Evolutionary conservation across 371 early-diverging fungal species (phyloP), one percentile per base, ranked within the genome.

Genomic region (Apophysomyces ossiformis): DNA sequence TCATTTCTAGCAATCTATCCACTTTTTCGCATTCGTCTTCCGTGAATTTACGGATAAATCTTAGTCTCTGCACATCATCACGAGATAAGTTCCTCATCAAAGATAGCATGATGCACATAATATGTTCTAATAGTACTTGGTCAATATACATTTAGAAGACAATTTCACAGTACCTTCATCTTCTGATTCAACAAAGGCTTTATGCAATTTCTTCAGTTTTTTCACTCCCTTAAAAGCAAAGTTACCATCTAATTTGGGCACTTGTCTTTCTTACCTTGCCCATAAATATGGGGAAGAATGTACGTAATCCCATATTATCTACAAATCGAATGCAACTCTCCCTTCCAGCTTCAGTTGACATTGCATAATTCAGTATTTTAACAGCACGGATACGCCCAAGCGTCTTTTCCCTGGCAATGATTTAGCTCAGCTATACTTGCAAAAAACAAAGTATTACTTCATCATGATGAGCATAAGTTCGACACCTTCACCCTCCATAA

Each of bases 381-480:
- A 96, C 79, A 4, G 96, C 89, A 39, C 93, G 78, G 67, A 95
- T 89, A 13, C 95, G 84, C 4, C 91, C 80, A 73, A 94, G 80
- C 67, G 89, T 90, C 65, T 87, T 86, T 72, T 94, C 93, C 67
- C 91, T 92, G 73, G 13, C n/a, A 32, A 61, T 39, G 16, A 54
- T 32, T 57, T 43, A 44, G 37, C 12, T 4, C 54, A 21, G 4
- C 1, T 7, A 9, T 13, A 9, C 54, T 21, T 9, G 21, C 54
- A 4, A 18, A 9, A 21, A 7, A 21, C 9, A 0, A 16, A 7
- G 21, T 67, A 79, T 63, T 78, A 89, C 91, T 90, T 92, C 50
- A 94, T 74, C 87, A 96, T 87, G 50, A 96, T 81, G n/a, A 94
- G 77, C 94, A 98, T 92, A 59, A 97, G 72, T 75, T 96, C 97